Percentiles rank a stretch among this genome's conserved stretches.
phyloP scores from a whole-genome alignment of 1,139 yeast species.

The Blastobotrys serpentis region DNA sequence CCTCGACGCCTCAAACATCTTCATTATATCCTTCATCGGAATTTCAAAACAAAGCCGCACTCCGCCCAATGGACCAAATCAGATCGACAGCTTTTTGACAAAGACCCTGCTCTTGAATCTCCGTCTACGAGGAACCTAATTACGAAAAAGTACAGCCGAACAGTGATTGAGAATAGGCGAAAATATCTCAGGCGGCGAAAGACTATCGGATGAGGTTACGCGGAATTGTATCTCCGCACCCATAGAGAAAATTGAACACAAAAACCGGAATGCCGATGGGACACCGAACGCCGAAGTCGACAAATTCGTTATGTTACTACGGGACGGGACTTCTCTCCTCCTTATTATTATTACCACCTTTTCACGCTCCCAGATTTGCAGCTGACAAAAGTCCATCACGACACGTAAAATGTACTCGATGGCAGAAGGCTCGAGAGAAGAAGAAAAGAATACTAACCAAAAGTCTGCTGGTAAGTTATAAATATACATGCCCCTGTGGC shows the following conservation, averaged over 20 bases:
- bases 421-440: slow-evolving; percentile 3
- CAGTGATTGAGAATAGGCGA: slow-evolving; percentile 8
- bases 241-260: slow-evolving; percentile 5
- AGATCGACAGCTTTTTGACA: slow-evolving; percentile 9
- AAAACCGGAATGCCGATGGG: neutral
- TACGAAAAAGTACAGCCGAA: neutral
- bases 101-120: slow-evolving; percentile 1
- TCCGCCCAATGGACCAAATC: neutral
- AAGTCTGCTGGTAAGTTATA: neutral
- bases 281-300: slow-evolving; percentile 8
- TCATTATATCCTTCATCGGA: slow-evolving; percentile 10
- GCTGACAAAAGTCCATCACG: neutral
- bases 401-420: slow-evolving; percentile 5
- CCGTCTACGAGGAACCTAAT: neutral
- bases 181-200: slow-evolving; percentile 6
- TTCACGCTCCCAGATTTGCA: neutral
- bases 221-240: slow-evolving; percentile 2
- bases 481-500: too few species aligned
- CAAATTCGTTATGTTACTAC: too few species aligned
- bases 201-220: too few species aligned
- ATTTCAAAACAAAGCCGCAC: neutral
- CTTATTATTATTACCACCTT: neutral
- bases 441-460: neutral
- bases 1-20: slow-evolving; percentile 11
- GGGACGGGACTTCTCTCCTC: neutral